Evolutionary conservation across 805 yeast species (phyloP), one percentile per base, ranked within the genome.

Genomic region (Yarrowia sp.): DNA sequence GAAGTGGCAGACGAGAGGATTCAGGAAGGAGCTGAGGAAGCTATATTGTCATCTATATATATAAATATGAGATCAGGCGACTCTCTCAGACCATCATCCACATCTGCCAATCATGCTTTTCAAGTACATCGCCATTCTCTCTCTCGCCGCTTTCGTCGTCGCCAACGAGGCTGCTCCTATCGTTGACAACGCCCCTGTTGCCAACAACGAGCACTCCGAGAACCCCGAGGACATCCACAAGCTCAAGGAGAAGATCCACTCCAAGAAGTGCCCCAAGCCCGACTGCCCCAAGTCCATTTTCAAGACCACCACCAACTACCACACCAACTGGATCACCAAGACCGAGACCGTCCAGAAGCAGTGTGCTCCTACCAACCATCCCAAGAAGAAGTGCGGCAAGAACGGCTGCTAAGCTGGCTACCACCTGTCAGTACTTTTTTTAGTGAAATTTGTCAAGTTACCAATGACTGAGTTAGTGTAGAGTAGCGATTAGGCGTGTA

Each of bases 101-200:
- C 4, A 21, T 10, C 22, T 21, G 2, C 6, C 10, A 22, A 46
- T 18, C 35, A 46, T 46, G 53, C 53, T 46, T 46, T 31, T 46
- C 53, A 46, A 46, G 36, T 29, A 46, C 53, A 31, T 46, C 14
- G 53, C 53, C 25, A 12, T 46, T 10, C 53, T 46, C 36, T 46
- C 53, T 46, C 53, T 46, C 25, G 53, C 53, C 53, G 35, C 53
- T 19, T 46, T 46, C 6, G 53, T 13, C n/a, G 36, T 46, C n/a
- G 53, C 53, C 51, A 44, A 44, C 51, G 35, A 44, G 35, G 51
- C 51, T 13, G 51, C 22, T 44, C 35, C 51, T 13, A 35, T 44
- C 9, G 47, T 13, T 6, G 31, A 41, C 47, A 41, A 22, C 32
- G 31, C 21, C 14, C 47, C 47, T 14, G 47, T 16, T 7, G 47